phyloP scores from a whole-genome alignment of 208 protist genomes.

The Leishmania mexicana region DNA sequence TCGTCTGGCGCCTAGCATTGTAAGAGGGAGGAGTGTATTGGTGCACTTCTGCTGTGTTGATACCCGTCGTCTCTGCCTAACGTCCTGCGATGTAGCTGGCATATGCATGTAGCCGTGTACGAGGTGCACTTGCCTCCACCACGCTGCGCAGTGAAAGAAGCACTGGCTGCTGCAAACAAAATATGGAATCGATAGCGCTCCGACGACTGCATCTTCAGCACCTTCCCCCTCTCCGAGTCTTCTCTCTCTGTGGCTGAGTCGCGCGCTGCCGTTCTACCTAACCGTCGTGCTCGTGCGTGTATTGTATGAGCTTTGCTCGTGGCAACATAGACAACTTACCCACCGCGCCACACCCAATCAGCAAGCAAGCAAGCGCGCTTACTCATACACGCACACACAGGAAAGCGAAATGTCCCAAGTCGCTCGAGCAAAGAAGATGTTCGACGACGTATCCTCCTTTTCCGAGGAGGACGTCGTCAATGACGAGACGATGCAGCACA shows the following conservation, averaged over 20 bases:
- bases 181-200: not conserved
- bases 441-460: constrained; percentile 43
- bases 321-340: not conserved
- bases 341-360: not conserved
- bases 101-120: too few relatives aligned
- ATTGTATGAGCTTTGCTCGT: not conserved
- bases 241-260: not conserved
- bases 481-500: not conserved
- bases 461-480: constrained; percentile 5
- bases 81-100: not conserved
- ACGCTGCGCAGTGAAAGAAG: not conserved
- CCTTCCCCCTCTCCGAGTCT: not conserved
- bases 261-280: not conserved
- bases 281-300: not conserved
- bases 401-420: constrained; percentile 13
- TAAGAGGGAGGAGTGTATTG: not conserved
- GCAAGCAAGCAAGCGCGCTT: not conserved
- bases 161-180: not conserved
- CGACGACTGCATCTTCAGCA: not conserved
- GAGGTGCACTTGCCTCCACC: not conserved
- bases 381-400: not conserved
- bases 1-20: not conserved
- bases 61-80: not conserved
- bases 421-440: constrained; percentile 44
- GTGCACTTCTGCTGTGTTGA: not conserved